Conservation (phyloP, 2,329 filamentous ascomycete genomes). For the Diaporthe capsici region DNA sequence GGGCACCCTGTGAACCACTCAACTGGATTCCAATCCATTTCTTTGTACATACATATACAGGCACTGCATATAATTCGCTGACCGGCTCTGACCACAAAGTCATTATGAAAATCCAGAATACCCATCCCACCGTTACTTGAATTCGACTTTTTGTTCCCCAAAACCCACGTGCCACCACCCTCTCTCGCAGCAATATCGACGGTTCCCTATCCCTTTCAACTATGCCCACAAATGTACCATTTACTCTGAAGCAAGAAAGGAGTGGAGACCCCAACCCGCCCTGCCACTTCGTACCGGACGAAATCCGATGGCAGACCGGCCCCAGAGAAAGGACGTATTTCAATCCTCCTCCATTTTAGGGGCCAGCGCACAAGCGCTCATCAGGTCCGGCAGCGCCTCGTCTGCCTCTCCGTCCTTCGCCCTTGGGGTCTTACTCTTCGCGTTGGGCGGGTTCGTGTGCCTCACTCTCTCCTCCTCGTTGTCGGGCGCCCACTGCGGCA, state of each 20-base stretch:
- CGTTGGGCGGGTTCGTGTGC: constrained; percentile 32
- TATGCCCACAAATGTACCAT: background rate
- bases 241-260: background rate
- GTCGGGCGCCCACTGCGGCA: constrained; percentile 40
- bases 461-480: constrained; percentile 34
- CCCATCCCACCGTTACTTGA: constrained; percentile 3
- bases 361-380: constrained; percentile 4
- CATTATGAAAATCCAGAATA: constrained; percentile 25
- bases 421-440: constrained; percentile 11
- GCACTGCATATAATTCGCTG: constrained; percentile 16
- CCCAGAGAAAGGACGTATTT: background rate
- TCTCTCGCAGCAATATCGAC: too few relatives aligned
- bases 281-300: background rate
- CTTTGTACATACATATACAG: constrained; percentile 30
- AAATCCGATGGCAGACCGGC: background rate
- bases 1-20: too few relatives aligned
- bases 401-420: background rate
- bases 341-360: background rate
- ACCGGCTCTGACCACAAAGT: constrained; percentile 19
- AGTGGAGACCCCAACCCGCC: background rate
- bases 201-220: background rate
- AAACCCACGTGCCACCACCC: background rate
- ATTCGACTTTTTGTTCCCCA: constrained; percentile 20
- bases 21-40: background rate
- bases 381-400: constrained; percentile 22